Evolutionary conservation across 768 basidiomycete genomes (phyloP), one percentile per base, ranked within the genome.

Genomic region (Xerocomellus chrysenteron): DNA sequence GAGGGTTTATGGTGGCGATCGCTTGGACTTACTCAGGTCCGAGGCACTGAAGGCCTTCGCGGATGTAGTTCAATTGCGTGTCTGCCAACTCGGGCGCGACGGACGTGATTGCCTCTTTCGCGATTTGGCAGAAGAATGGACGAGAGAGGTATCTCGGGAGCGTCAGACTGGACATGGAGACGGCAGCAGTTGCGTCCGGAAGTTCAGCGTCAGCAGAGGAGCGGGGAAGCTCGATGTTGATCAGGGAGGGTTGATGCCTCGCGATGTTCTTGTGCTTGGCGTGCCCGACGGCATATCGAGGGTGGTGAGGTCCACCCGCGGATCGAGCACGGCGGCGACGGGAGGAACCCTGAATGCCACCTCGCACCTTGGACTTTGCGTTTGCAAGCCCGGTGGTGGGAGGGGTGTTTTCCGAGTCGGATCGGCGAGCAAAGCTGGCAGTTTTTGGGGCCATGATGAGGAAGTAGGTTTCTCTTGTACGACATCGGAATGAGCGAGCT

Each of bases 241-340:
- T 47, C 28, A 62, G 52, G n/a, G 61, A 58, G 5, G 62, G 19
- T 5, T 68, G 62, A 13, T 36, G 26, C 14, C 44, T 65, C 12
- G 41, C 10, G 4, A 58, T 40, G 24, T 50, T 69, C 54, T 72
- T 73, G 11, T 74, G 72, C 52, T 73, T 80, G 19, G 80, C 76
- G 14, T 76, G 75, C 36, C 72, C 71, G 28, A 75, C 64, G 1
- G 66, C 67, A 50, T 74, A 73, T 52, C 73, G 74, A 11, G 75
- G 60, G 26, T 67, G 67, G 30, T 67, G 59, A 2, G 66, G 53
- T 11, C 65, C 65, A 6, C 71, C 71, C 7, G 65, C 65, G 6
- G 62, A 58, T 37, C 75, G 75, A 17, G 68, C 69, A n/a, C 79
- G 75, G 33, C 79, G 75, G 12, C 78, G 76, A 49, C 71, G 75